A percentile compares a stretch with the other conserved stretches of the same genome.
phyloP scores from a whole-genome alignment of 306 rosid species.

The Clitoria ternatea region DNA sequence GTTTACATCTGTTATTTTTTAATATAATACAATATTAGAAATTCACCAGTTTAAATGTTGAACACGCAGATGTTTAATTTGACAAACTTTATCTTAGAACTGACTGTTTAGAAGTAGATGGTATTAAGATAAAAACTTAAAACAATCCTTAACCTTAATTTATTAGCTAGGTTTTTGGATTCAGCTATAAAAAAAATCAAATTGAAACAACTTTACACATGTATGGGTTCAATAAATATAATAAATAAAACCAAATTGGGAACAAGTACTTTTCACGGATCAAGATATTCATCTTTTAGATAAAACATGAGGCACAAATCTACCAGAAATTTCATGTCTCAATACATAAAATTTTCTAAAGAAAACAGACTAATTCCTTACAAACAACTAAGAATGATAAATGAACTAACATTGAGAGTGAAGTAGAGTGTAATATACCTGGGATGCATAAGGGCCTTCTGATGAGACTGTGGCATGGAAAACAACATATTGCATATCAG shows the following conservation, averaged over 20 bases:
- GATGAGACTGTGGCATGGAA: slow-evolving; percentile 78
- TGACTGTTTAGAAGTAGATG: too few relatives aligned
- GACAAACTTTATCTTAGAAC: too few relatives aligned
- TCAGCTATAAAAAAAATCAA: too few relatives aligned
- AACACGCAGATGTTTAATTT: too few relatives aligned
- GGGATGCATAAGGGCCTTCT: slow-evolving; percentile 74
- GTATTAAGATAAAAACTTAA: too few relatives aligned
- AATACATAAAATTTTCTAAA: not conserved
- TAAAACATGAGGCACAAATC: not conserved
- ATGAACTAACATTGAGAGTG: not conserved
- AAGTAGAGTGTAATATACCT: slow-evolving; percentile 33
- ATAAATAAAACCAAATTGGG: not conserved
- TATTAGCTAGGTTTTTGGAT: not conserved
- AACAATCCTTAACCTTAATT: too few relatives aligned
- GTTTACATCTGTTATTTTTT: too few relatives aligned
- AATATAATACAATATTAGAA: too few relatives aligned
- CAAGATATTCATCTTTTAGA: not conserved
- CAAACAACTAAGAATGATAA: not conserved
- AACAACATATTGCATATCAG: slow-evolving; percentile 86
- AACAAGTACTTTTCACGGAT: slow-evolving; percentile 1
- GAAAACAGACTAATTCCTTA: not conserved
- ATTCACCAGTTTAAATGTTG: too few relatives aligned
- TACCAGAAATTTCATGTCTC: not conserved
- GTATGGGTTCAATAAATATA: not conserved
- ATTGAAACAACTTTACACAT: not conserved